A percentile compares a stretch with the other conserved stretches of the same genome.
phyloP scores from a whole-genome alignment of 148 eudicot genomes.

The Amaranthus cruentus region DNA sequence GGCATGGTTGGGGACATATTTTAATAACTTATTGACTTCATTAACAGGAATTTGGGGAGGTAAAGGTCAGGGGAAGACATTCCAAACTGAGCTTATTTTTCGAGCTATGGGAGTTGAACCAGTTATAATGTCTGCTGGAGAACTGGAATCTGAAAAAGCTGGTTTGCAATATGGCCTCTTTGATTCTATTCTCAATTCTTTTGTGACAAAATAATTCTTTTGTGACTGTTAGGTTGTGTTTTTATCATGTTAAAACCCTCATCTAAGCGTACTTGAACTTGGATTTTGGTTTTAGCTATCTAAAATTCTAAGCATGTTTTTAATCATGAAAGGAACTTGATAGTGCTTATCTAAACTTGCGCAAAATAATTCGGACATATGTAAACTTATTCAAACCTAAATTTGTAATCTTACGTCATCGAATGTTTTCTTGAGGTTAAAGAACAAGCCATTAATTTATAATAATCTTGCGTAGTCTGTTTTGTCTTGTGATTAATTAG shows the following conservation, averaged over 20 bases:
- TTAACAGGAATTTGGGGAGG: slow-evolving; percentile 92
- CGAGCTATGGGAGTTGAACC: slow-evolving; percentile 92
- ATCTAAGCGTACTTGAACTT: background rate
- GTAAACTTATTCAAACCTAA: background rate
- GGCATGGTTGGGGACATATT: background rate
- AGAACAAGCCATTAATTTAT: background rate
- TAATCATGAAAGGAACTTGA: no score
- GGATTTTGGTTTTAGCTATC: background rate
- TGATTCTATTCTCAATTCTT: background rate
- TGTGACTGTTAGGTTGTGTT: background rate
- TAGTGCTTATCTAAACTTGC: no score
- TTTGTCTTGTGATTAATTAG: background rate
- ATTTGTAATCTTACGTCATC: background rate
- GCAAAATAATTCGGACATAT: no score
- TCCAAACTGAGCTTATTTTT: slow-evolving; percentile 93
- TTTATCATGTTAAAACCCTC: background rate
- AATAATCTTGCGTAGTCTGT: background rate
- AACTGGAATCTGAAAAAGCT: slow-evolving; percentile 92
- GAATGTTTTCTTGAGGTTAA: background rate
- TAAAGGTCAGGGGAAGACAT: slow-evolving; percentile 96
- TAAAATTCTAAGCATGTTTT: no score
- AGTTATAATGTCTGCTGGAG: slow-evolving; percentile 95
- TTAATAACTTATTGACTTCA: background rate
- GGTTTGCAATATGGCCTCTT: slow-evolving; percentile 42
- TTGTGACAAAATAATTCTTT: background rate